phyloP scores from a whole-genome alignment of 1,284 basidiomycete genomes.

The Abortiporus biennis region DNA sequence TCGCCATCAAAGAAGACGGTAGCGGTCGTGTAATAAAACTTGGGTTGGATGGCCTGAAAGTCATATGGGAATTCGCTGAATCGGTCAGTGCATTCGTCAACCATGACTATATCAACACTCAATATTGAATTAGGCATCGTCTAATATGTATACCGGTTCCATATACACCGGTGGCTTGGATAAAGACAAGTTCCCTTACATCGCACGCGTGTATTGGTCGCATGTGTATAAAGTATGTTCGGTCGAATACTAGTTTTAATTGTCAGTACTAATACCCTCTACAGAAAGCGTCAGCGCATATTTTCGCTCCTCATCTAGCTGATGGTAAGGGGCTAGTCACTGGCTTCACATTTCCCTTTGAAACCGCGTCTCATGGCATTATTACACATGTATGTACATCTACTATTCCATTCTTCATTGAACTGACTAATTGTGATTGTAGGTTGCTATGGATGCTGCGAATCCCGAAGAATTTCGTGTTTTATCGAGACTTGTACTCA shows the following conservation, averaged over 20 bases:
- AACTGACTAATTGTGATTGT: conserved; percentile 7
- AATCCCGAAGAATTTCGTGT: conserved; percentile 36
- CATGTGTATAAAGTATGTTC: conserved; percentile 45
- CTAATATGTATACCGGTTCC: conserved; percentile 37
- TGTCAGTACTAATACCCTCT: conserved; percentile 5
- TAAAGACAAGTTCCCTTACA: conserved; percentile 47
- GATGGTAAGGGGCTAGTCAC: conserved; percentile 52
- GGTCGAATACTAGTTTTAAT: conserved; percentile 2
- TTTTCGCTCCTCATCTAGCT: conserved; percentile 50
- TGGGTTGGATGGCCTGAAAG: conserved; percentile 36
- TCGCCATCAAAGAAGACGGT: conserved; percentile 51
- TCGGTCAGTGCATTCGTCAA: conserved; percentile 36
- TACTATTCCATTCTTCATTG: conserved; percentile 4
- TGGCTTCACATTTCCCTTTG: conserved; percentile 68
- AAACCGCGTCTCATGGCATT: conserved; percentile 66
- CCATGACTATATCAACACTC: conserved; percentile 3
- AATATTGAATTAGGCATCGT: conserved; percentile 26
- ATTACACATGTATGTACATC: conserved; percentile 53
- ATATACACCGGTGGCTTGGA: conserved; percentile 60
- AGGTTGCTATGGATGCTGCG: conserved; percentile 54
- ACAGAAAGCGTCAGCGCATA: conserved; percentile 47
- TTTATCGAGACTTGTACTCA: conserved; percentile 43
- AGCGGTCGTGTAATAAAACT: conserved; percentile 49
- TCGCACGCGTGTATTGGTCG: conserved; percentile 76
- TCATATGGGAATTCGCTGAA: conserved; percentile 52